Conservation (phyloP, 352 stramenopile genomes). For the Phytophthora meadii region DNA sequence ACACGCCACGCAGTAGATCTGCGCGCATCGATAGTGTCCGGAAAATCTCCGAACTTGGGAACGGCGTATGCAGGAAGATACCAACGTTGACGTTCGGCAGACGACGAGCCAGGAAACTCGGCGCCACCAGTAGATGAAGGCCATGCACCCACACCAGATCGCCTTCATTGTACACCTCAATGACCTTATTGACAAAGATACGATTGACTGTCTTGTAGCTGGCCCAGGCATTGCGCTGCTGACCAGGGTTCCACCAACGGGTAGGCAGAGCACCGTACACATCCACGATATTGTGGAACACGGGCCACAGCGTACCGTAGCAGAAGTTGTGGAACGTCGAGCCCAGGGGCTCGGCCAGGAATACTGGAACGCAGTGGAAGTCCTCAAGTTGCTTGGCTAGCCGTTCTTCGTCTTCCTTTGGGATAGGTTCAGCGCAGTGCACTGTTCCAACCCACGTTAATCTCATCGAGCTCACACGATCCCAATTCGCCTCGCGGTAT, state of each 20-base stretch:
- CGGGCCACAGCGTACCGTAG: conserved; percentile 97
- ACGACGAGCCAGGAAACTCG: conserved; percentile 95
- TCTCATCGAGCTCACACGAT: conserved; percentile 79
- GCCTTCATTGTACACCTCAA: conserved; percentile 91
- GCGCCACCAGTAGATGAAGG: conserved; percentile 98
- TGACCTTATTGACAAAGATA: conserved; percentile 96
- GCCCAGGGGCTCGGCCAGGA: conserved; percentile 87
- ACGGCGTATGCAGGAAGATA: conserved; percentile 99
- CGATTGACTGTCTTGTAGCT: conserved; percentile 98
- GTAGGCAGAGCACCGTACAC: conserved; percentile 91
- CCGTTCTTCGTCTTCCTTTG: conserved; percentile 84
- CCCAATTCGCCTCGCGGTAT: conserved; percentile 63
- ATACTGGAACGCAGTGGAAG: conserved; percentile 98
- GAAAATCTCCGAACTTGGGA: conserved; percentile 99
- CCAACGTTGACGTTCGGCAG: conserved; percentile 95
- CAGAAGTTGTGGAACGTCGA: conserved; percentile 95
- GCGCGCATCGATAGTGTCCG: conserved; percentile 96
- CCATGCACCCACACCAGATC: conserved; percentile 98
- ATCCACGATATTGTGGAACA: conserved; percentile 99
- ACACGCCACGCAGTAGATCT: conserved; percentile 95
- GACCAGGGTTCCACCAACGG: conserved; percentile 84
- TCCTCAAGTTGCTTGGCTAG: conserved; percentile 77
- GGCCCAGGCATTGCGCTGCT: conserved; percentile 91
- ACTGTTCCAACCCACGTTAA: conserved; percentile 89
- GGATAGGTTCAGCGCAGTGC: conserved; percentile 77